Evolutionary conservation across 345 rosid species (phyloP), one percentile per base, ranked within the genome.

Genomic region (Dipteronia sinensis): DNA sequence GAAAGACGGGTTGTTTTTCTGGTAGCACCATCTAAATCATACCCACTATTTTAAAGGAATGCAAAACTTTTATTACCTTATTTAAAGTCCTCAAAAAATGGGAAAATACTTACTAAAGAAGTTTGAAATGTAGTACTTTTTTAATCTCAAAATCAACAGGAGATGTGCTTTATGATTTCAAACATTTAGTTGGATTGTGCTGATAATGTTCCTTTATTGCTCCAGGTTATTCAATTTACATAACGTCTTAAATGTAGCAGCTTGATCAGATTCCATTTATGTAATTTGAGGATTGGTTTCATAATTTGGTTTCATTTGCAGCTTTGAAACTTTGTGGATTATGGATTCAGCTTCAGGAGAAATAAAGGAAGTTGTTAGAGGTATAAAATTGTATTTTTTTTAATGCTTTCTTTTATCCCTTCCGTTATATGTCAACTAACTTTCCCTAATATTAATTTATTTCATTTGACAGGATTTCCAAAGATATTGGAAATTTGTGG

Each of bases 311-410:
- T 74, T 44, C 15, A 0, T 77, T 88, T 81, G 77, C 95, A 94
- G 99, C 85, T 94, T 94, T 80, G 87, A 93, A 23, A 82, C 84
- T 79, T 77, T 90, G 55, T 96, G 99, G 99, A 82, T 88, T 38
- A 71, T 94, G 80, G 91, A 96, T 85, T 77, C 81, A 76, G 83
- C 87, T 73, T 87, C 89, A 38, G 95, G 98, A 81, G 82, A 89
- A 80, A 86, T 89, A 46, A 86, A 84, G 87, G 93, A 92, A 81
- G 83, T 79, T 69, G 81, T 90, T 40, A 82, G 79, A 91, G 99
- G 99, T 94, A 81, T 80, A 75, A 72, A 66, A 75, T 79, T 76
- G 31, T 58, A 58, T 77, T 46, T 77, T 23, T 70, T 47, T 58
- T 63, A 65, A 63, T n/a, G 62, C 53, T 61, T 38, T 79, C 22